Conservation (phyloP, 371 early-diverging fungal species). For the Mucor saturninus region DNA sequence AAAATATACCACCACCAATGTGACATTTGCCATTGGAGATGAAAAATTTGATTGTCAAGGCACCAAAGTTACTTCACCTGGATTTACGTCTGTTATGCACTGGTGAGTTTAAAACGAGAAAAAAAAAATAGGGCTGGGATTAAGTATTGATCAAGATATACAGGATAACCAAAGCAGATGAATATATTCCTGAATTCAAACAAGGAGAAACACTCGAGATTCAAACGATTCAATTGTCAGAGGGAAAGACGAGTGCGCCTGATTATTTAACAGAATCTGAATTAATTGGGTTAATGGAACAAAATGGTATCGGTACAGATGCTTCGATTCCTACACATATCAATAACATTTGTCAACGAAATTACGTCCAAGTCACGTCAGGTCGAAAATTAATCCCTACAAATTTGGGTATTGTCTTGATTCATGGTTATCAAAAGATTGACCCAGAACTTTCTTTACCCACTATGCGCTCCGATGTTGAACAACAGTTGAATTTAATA, state of each 20-base stretch:
- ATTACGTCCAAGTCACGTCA: constrained; percentile 57
- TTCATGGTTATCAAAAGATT: constrained; percentile 63
- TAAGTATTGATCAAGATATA: too few species aligned
- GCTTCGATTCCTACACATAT: constrained; percentile 82
- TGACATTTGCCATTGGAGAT: constrained; percentile 51
- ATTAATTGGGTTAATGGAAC: constrained; percentile 68
- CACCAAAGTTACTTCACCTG: constrained; percentile 40
- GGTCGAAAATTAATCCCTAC: constrained; percentile 52
- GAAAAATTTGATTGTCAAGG: constrained; percentile 58
- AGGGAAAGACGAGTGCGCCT: constrained; percentile 70
- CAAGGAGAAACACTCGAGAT: constrained; percentile 40
- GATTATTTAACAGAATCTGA: constrained; percentile 74
- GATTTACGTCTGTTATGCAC: constrained; percentile 61
- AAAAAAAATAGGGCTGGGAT: not conserved
- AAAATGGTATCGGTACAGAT: constrained; percentile 83
- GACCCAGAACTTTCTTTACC: constrained; percentile 59
- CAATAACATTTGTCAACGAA: constrained; percentile 70
- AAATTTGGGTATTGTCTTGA: constrained; percentile 57
- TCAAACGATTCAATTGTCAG: constrained; percentile 31
- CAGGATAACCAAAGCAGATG: constrained; percentile 37
- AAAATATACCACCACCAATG: constrained; percentile 59
- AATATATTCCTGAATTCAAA: constrained; percentile 53
- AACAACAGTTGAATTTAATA: constrained; percentile 55
- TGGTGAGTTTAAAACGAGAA: constrained; percentile 30
- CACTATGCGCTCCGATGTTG: constrained; percentile 59